Evolutionary conservation across 208 protist species (phyloP).

Genomic region (Lotmaria passim): DNA sequence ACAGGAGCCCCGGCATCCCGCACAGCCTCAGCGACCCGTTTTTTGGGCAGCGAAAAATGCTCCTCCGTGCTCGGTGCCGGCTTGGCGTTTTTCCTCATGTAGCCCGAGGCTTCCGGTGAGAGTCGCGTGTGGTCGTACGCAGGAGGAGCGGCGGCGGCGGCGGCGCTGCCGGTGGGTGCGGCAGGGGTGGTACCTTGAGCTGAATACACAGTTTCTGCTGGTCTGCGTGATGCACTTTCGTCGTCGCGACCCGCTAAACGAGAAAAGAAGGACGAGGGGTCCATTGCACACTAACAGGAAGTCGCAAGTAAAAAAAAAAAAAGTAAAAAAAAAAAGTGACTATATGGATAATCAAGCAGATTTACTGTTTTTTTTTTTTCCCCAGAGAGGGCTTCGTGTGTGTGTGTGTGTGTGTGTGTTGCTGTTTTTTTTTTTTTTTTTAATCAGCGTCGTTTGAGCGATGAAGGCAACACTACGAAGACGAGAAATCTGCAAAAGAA

Average conservation of each 20-base stretch:
- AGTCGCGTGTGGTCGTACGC: not conserved
- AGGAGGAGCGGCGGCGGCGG: not conserved
- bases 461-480: no score
- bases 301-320: not conserved
- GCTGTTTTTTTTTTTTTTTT: no score
- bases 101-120: not conserved
- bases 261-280: not conserved
- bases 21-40: no score
- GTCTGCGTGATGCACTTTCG: not conserved
- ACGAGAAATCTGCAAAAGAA: no score
- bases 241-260: not conserved
- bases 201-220: no score
- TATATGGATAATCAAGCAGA: no score
- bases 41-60: not conserved
- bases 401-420: no score
- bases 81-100: not conserved
- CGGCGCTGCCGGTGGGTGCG: not conserved
- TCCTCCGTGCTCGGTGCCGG: not conserved
- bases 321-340: not conserved
- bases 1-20: no score
- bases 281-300: not conserved
- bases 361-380: no score
- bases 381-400: no score
- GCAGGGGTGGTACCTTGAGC: no score
- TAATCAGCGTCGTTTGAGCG: no score